These are phyloP conservation scores for Moesziomyces sp. DNA, from an alignment of 1,284 basidiomycete species.

Conservation along the genomic window DNA sequence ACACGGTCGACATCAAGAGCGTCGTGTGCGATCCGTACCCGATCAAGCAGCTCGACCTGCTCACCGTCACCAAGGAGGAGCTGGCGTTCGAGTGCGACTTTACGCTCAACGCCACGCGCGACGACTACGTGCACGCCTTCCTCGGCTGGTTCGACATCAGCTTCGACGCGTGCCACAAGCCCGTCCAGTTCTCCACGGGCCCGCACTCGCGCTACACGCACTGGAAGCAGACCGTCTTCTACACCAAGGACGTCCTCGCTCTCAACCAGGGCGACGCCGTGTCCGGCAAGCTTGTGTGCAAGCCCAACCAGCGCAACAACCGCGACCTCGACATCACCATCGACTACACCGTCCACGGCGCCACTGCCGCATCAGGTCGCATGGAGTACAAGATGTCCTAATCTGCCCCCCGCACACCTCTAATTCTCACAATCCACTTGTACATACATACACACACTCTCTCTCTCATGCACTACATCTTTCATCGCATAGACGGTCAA, in stretches of 20 bases:
- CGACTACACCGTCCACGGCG: slow-evolving; percentile 57
- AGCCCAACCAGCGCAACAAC: slow-evolving; percentile 64
- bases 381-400: slow-evolving; percentile 67
- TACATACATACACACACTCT: not conserved
- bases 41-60: slow-evolving; percentile 77
- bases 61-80: slow-evolving; percentile 94
- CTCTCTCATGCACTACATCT: not conserved
- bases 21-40: slow-evolving; percentile 67
- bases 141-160: slow-evolving; percentile 98
- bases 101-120: slow-evolving; percentile 82
- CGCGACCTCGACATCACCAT: slow-evolving; percentile 65
- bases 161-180: slow-evolving; percentile 96
- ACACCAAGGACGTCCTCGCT: slow-evolving; percentile 64
- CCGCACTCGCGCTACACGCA: slow-evolving; percentile 67
- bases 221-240: slow-evolving; percentile 68
- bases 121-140: slow-evolving; percentile 97
- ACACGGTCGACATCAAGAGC: slow-evolving; percentile 77
- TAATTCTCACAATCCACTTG: not conserved
- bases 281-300: slow-evolving; percentile 57
- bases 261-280: slow-evolving; percentile 61
- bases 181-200: slow-evolving; percentile 74
- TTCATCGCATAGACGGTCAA: slow-evolving; percentile 7
- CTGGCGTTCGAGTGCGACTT: slow-evolving; percentile 86
- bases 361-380: slow-evolving; percentile 33
- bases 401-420: not conserved